phyloP scores from a whole-genome alignment of 305 asterid species.

The Fraxinus albicans region DNA sequence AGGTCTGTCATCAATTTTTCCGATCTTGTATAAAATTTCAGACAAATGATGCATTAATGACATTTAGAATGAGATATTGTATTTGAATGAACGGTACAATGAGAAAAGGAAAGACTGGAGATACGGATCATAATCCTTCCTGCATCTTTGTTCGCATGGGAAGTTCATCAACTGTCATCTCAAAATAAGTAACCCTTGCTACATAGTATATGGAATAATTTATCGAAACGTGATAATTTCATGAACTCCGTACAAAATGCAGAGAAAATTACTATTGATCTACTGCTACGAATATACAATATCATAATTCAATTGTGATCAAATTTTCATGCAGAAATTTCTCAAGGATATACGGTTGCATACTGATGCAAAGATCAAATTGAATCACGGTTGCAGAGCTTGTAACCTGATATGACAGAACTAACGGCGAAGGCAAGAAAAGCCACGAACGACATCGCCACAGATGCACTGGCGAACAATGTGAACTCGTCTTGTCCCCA shows the following conservation, averaged over 20 bases:
- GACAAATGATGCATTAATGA: too few relatives aligned
- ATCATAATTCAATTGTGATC: slow-evolving; percentile 10
- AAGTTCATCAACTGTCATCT: not conserved
- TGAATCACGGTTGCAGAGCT: slow-evolving; percentile 28
- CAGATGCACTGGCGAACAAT: slow-evolving; percentile 40
- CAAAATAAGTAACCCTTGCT: not conserved
- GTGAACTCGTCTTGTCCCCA: slow-evolving; percentile 51
- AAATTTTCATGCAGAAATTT: slow-evolving; percentile 8
- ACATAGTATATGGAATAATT: not conserved
- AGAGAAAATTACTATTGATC: slow-evolving; percentile 16
- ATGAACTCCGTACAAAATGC: not conserved
- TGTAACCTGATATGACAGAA: slow-evolving; percentile 43
- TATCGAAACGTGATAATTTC: not conserved
- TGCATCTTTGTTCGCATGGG: not conserved
- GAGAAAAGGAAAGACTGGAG: not conserved
- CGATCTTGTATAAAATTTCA: too few relatives aligned
- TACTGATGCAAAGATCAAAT: slow-evolving; percentile 13
- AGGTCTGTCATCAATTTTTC: too few relatives aligned
- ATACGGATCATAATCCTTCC: not conserved
- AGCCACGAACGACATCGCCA: slow-evolving; percentile 42
- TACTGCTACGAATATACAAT: slow-evolving; percentile 31
- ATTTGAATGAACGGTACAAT: too few relatives aligned
- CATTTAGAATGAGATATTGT: too few relatives aligned
- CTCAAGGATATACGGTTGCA: not conserved
- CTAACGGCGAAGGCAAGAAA: slow-evolving; percentile 40